Evolutionary conservation across 345 rosid species (phyloP).

Genomic region (Eutrema japonicum): DNA sequence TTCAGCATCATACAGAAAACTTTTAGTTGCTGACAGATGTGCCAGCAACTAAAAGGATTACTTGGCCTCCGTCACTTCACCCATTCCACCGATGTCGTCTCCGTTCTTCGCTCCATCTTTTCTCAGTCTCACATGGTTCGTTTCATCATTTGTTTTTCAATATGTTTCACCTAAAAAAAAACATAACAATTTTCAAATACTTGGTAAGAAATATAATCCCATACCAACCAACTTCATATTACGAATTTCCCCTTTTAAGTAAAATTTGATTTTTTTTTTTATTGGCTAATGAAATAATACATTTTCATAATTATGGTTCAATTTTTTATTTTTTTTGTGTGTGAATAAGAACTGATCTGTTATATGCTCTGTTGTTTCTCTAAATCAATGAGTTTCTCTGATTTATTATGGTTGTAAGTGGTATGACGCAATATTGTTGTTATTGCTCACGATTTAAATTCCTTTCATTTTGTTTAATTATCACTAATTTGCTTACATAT

Average conservation of each 20-base stretch:
- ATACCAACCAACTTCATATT: no score
- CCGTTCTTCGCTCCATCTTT: slow-evolving; percentile 78
- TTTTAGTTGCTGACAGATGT: no score
- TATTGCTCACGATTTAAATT: slow-evolving; percentile 39
- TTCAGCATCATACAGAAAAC: no score
- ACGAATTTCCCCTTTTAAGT: no score
- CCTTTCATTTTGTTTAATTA: slow-evolving; percentile 21
- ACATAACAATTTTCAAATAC: no score
- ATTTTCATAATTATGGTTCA: not conserved
- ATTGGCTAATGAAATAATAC: no score
- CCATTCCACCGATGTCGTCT: slow-evolving; percentile 67
- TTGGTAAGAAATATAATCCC: no score
- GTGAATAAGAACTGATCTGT: no score
- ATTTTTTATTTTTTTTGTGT: no score
- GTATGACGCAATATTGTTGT: slow-evolving; percentile 33
- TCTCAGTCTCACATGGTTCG: slow-evolving; percentile 66
- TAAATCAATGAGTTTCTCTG: not conserved
- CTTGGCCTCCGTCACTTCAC: slow-evolving; percentile 80
- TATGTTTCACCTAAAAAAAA: no score
- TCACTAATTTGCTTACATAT: not conserved
- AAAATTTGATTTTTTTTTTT: no score
- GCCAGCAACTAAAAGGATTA: slow-evolving; percentile 86
- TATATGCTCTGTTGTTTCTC: not conserved
- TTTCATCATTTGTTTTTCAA: not conserved
- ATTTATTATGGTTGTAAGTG: not conserved